Conservation (phyloP, 768 basidiomycete genomes). For the Rickenella mellea region DNA sequence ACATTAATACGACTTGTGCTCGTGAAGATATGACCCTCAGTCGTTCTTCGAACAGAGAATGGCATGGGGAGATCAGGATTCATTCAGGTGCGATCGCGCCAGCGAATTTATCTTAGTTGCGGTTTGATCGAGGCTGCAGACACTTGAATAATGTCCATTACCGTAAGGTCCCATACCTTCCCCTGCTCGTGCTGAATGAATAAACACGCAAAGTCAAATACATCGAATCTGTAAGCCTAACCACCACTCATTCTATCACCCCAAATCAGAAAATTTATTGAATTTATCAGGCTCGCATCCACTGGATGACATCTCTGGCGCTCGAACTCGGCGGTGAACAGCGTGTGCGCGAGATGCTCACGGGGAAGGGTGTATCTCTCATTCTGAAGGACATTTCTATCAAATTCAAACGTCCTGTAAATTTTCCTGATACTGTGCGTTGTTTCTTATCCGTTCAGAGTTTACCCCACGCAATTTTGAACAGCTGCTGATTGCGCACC, state of each 20-base stretch:
- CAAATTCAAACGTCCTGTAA: conserved; percentile 61
- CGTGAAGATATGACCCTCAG: conserved; percentile 31
- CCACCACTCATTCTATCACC: background rate
- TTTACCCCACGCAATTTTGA: background rate
- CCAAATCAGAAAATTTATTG: background rate
- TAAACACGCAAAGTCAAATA: conserved; percentile 43
- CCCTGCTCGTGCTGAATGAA: background rate
- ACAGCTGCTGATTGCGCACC: conserved; percentile 59
- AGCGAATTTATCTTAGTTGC: background rate
- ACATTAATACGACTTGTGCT: background rate
- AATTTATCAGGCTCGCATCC: conserved; percentile 50
- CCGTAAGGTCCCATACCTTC: conserved; percentile 27
- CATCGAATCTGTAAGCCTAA: conserved; percentile 50
- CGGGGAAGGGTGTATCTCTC: conserved; percentile 56
- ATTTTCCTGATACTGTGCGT: conserved; percentile 63
- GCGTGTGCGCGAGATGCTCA: conserved; percentile 47
- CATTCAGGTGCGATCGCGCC: conserved; percentile 53
- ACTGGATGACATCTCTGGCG: conserved; percentile 54
- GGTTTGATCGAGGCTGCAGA: conserved; percentile 23
- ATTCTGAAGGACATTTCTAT: conserved; percentile 66
- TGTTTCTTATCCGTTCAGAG: conserved; percentile 1
- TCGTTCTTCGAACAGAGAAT: conserved; percentile 75
- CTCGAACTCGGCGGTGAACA: conserved; percentile 48
- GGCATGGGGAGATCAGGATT: conserved; percentile 75
- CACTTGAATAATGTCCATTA: conserved; percentile 77